Conservation (phyloP, 164 flowering plant genomes). For the Dillenia suffruticosa region DNA sequence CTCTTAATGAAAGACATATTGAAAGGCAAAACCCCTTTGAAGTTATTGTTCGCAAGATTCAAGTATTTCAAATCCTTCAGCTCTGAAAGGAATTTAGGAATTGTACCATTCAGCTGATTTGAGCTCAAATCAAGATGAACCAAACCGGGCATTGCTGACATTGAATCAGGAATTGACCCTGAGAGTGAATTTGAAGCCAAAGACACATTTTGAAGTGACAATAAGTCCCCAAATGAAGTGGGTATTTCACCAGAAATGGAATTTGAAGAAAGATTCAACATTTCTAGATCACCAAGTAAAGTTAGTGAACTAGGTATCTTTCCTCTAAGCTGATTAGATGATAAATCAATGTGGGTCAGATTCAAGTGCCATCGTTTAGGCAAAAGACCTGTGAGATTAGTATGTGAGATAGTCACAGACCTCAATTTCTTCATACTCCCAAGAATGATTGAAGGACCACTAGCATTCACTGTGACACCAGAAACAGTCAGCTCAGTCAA, state of each 20-base stretch:
- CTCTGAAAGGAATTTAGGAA: conserved; percentile 56
- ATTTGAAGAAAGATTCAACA: conserved; percentile 64
- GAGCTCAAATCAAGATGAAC: conserved; percentile 79
- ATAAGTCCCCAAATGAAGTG: conserved; percentile 54
- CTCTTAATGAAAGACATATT: conserved; percentile 58
- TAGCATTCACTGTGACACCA: conserved; percentile 39
- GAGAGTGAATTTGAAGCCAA: conserved; percentile 66
- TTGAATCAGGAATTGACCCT: conserved; percentile 65
- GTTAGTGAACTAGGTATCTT: conserved; percentile 54
- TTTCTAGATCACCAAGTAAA: conserved; percentile 35
- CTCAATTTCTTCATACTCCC: conserved; percentile 43
- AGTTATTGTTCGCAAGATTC: conserved; percentile 71
- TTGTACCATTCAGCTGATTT: conserved; percentile 79
- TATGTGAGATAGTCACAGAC: conserved; percentile 53
- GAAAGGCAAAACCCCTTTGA: conserved; percentile 86
- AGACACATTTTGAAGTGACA: conserved; percentile 54
- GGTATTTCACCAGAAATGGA: conserved; percentile 63
- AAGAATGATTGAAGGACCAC: conserved; percentile 60
- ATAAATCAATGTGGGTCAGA: conserved; percentile 67
- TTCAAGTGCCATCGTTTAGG: conserved; percentile 57
- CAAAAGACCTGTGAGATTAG: conserved; percentile 65
- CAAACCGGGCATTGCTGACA: conserved; percentile 47
- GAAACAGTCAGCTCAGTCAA: conserved; percentile 69
- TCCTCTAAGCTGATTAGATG: conserved; percentile 61
- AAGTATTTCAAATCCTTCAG: conserved; percentile 65